These are phyloP conservation scores for Chrysochromulina parva DNA, from an alignment of 78 protist genomes.

Conservation along the genomic window DNA sequence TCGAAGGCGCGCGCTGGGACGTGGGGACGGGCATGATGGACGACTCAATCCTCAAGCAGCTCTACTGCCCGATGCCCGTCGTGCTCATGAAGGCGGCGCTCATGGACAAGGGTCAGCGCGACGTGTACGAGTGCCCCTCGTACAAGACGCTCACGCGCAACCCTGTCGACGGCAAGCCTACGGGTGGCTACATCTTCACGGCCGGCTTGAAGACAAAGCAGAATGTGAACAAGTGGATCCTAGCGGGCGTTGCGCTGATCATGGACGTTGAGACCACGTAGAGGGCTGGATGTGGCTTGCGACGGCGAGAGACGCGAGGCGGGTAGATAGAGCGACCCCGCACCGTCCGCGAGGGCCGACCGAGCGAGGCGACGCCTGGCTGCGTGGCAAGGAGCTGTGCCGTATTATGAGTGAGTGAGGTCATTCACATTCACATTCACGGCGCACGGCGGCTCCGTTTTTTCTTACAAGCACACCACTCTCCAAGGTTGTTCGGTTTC, in stretches of 20 bases:
- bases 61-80: slow-evolving; percentile 70
- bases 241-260: slow-evolving; percentile 78
- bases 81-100: slow-evolving; percentile 31
- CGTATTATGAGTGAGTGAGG: too few species aligned
- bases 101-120: slow-evolving; percentile 30
- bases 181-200: slow-evolving; percentile 66
- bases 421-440: too few species aligned
- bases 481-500: too few species aligned
- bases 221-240: slow-evolving; percentile 57
- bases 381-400: too few species aligned
- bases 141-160: slow-evolving; percentile 71
- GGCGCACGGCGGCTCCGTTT: too few species aligned
- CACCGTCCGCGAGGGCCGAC: too few species aligned
- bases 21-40: slow-evolving; percentile 42
- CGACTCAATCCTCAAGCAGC: slow-evolving; percentile 82
- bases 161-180: slow-evolving; percentile 19
- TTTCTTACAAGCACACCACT: too few species aligned
- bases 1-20: slow-evolving; percentile 86
- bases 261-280: slow-evolving; percentile 33
- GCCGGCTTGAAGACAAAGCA: slow-evolving; percentile 54
- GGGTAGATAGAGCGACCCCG: too few species aligned
- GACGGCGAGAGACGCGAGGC: too few species aligned
- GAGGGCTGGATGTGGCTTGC: background rate
- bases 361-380: too few species aligned
- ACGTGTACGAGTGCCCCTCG: slow-evolving; percentile 69